These are phyloP conservation scores for Penicillium nordicum DNA, from an alignment of 2,329 filamentous ascomycete genomes.

Conservation along the genomic window DNA sequence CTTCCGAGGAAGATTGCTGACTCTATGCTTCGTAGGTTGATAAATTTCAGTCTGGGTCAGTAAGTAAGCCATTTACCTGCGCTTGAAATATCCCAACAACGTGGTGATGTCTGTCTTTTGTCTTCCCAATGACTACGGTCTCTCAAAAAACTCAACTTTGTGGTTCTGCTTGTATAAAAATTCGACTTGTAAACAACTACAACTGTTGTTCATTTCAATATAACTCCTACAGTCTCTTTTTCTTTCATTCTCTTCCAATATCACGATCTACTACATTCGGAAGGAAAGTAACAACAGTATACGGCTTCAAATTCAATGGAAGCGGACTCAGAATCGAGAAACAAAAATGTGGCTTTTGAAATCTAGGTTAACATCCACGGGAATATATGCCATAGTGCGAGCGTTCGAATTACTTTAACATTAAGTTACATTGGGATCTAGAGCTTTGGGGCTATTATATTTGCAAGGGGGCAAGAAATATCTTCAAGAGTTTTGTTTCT, in stretches of 20 bases:
- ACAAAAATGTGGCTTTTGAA: background rate
- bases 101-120: background rate
- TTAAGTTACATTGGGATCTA: no score
- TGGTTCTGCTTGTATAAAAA: background rate
- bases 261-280: background rate
- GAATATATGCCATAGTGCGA: background rate
- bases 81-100: background rate
- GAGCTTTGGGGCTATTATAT: no score
- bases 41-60: conserved; percentile 3
- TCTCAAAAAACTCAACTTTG: background rate
- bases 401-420: background rate
- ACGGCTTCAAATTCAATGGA: background rate
- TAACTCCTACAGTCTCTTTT: background rate
- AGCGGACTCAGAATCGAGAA: no score
- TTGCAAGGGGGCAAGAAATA: background rate
- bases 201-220: background rate
- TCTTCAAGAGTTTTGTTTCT: background rate
- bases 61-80: conserved; percentile 8
- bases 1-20: background rate
- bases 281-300: background rate
- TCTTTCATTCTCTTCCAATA: background rate
- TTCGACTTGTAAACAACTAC: background rate
- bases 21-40: background rate
- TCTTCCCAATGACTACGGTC: background rate
- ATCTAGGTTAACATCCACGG: no score